Conservation (phyloP, 345 rosid species). For the Corymbia maculata region DNA sequence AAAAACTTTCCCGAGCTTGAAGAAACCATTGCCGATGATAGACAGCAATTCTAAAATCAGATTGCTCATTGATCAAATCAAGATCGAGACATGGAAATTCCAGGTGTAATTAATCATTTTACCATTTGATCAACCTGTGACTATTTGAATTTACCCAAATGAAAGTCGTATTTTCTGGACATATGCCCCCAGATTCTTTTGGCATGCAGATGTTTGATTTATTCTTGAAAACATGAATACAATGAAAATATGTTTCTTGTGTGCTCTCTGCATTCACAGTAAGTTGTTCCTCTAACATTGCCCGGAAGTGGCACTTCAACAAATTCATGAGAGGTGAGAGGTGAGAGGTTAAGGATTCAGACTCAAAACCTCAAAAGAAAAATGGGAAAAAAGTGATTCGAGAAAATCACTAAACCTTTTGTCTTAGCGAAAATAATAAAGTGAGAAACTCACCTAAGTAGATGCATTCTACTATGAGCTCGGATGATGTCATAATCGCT, state of each 20-base stretch:
- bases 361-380: neutral
- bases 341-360: neutral
- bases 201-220: neutral
- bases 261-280: neutral
- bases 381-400: neutral
- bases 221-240: neutral
- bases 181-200: neutral
- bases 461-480: neutral
- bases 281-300: neutral
- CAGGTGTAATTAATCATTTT: neutral
- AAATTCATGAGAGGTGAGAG: neutral
- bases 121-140: neutral
- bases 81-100: neutral
- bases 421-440: neutral
- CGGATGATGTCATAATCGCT: neutral
- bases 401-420: neutral
- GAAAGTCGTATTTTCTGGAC: neutral
- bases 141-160: neutral
- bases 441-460: neutral
- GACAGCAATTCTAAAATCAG: neutral
- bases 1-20: neutral
- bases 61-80: neutral
- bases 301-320: neutral
- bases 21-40: neutral
- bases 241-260: neutral